Conservation (phyloP, 176 grass and related monocot genomes). For the Eragrostis nindensis region DNA sequence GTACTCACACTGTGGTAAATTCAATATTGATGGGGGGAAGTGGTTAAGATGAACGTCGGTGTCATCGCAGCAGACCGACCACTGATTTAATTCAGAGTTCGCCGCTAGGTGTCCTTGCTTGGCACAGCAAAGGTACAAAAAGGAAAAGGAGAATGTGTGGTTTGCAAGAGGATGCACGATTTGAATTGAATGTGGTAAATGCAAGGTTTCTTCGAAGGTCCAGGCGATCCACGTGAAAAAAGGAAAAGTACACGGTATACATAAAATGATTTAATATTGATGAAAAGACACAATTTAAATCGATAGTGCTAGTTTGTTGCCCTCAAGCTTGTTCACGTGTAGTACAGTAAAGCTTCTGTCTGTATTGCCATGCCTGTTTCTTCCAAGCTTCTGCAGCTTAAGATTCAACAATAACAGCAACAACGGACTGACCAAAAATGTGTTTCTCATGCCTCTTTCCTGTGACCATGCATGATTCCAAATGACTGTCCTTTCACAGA, state of each 20-base stretch:
- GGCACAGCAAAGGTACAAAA: not conserved
- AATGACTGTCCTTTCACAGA: not conserved
- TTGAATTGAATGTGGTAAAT: slow-evolving; percentile 2
- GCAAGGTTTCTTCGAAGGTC: not conserved
- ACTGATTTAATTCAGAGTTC: not conserved
- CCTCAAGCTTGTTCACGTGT: not conserved
- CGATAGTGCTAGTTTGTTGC: not conserved
- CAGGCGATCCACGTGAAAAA: not conserved
- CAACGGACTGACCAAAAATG: not conserved
- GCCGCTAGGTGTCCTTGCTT: slow-evolving; percentile 17
- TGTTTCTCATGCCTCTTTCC: not conserved
- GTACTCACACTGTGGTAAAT: not conserved
- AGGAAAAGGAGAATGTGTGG: not conserved
- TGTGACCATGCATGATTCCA: not conserved
- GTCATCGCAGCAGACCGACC: not conserved
- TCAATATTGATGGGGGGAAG: not conserved
- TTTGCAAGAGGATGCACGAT: not conserved
- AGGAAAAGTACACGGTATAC: not conserved
- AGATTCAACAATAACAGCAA: not conserved
- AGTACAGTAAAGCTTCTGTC: not conserved
- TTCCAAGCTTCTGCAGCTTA: not conserved
- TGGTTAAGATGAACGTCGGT: not conserved
- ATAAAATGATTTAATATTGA: not conserved
- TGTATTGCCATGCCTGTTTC: not conserved
- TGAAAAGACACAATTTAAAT: not conserved